Evolutionary conservation across 2,329 filamentous ascomycete genomes (phyloP), one percentile per base, ranked within the genome.

Genomic region (Alternaria brassicicola): DNA sequence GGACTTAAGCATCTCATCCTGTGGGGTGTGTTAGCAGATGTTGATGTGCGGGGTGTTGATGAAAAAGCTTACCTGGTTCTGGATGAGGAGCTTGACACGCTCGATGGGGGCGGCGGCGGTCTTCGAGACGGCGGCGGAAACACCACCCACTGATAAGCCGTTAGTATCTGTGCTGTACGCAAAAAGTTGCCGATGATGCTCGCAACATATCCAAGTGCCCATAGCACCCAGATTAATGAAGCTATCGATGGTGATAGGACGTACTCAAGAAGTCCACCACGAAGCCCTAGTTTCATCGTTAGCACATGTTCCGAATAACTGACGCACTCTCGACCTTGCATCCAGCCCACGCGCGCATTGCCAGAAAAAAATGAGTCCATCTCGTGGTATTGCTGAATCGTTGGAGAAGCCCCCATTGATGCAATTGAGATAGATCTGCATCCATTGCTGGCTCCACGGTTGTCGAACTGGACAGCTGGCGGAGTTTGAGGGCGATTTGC

Each of bases 21-120:
- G 75, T 75, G 17, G 21, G 33, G 6, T 10, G 35, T 50, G 61
- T 77, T 53, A 77, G 71, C 56, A 13, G 21, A 15, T 35, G 17
- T 33, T n/a, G 43, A 26, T 30, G 52, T 21, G 15, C 28, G 47
- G 19, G n/a, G 7, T 39, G 15, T 1, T n/a, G n/a, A 6, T 61
- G 30, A 56, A 54, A 86, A 13, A 47, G 52, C 92, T 73, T 88
- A 97, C 93, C 91, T 99, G 95, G 88, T 99, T 99, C 89, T 99
- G 95, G 86, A 99, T 96, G 80, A 99, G 92, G 81, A 99, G 95
- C 93, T 99, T 99, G 86, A 99, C 90, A 93, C 95, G 95, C 93
- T 99, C 95, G 78, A 99, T 99, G 85, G 95, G 95, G 85, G 95
- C 95, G 81, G 95, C 95, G 80, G 95, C 95, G 75, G 95, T 99